Evolutionary conservation across 2,329 filamentous ascomycete species (phyloP).

Genomic region (Plenodomus lindquistii): DNA sequence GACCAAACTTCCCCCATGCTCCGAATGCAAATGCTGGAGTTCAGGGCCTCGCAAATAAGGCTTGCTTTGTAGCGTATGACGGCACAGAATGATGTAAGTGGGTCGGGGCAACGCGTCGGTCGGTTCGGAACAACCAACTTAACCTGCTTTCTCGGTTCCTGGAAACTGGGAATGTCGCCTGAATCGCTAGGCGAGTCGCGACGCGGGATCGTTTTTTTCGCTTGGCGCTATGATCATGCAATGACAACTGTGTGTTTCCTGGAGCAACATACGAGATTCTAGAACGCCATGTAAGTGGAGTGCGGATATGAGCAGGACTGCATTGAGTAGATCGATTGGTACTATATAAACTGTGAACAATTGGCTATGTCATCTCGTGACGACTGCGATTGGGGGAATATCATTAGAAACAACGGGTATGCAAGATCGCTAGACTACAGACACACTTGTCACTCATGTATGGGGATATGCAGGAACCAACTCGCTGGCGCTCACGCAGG

Average conservation of each 20-base stretch:
- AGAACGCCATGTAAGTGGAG: not conserved
- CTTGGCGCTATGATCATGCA: slow-evolving; percentile 9
- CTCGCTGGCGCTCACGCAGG: slow-evolving; percentile 10
- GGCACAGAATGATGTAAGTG: slow-evolving; percentile 20
- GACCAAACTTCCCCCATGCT: too few relatives aligned
- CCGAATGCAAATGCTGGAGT: too few relatives aligned
- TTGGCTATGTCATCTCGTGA: too few relatives aligned
- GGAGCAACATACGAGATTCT: not conserved
- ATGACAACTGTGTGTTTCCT: slow-evolving; percentile 1
- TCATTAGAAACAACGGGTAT: slow-evolving; percentile 3
- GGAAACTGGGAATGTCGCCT: not conserved
- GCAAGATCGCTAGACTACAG: not conserved
- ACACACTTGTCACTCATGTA: slow-evolving; percentile 1
- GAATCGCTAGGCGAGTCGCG: not conserved
- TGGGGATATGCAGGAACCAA: slow-evolving; percentile 14
- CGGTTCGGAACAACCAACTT: slow-evolving; percentile 8
- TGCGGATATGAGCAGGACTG: not conserved
- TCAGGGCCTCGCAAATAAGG: too few relatives aligned
- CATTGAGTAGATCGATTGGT: not conserved
- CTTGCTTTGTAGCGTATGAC: slow-evolving; percentile 12
- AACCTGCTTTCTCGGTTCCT: slow-evolving; percentile 18
- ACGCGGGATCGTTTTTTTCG: slow-evolving; percentile 2
- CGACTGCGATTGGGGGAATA: not conserved
- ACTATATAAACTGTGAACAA: too few relatives aligned
- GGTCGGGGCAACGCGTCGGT: slow-evolving; percentile 10